phyloP scores from a whole-genome alignment of 495 filamentous ascomycete genomes.

The Usnea hakonensis region DNA sequence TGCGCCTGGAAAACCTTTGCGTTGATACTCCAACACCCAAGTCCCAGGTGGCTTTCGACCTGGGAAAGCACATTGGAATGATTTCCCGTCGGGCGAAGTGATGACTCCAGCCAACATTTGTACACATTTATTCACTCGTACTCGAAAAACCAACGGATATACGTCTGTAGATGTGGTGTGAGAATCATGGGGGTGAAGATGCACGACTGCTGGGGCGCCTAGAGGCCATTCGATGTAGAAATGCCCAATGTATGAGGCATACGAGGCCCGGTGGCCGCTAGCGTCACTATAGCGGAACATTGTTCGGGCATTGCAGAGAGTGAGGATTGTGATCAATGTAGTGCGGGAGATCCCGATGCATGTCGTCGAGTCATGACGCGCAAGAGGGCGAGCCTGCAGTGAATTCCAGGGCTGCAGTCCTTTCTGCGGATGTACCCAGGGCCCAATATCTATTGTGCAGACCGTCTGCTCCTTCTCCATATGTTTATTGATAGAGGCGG shows the following conservation, averaged over 20 bases:
- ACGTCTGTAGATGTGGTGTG: constrained; percentile 26
- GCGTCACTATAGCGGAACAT: constrained; percentile 32
- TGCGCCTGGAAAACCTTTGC: constrained; percentile 28
- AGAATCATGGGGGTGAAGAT: constrained; percentile 31
- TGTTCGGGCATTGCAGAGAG: constrained; percentile 25
- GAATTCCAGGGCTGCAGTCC: constrained; percentile 4
- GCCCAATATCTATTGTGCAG: neutral
- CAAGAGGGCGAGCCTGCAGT: constrained; percentile 4
- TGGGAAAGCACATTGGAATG: constrained; percentile 28
- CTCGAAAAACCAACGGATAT: constrained; percentile 25
- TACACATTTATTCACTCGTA: constrained; percentile 31
- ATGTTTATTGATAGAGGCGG: neutral
- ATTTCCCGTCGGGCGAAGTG: constrained; percentile 13
- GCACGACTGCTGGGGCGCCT: constrained; percentile 28
- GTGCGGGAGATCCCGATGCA: constrained; percentile 27
- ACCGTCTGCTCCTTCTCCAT: neutral
- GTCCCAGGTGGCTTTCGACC: constrained; percentile 25
- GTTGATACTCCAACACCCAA: constrained; percentile 26
- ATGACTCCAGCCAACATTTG: constrained; percentile 30
- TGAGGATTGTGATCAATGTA: constrained; percentile 30
- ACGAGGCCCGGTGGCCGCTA: constrained; percentile 29
- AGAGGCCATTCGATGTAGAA: constrained; percentile 35
- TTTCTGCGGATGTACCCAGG: neutral
- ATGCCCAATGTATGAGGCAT: constrained; percentile 30
- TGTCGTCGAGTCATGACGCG: neutral